A percentile compares a stretch with the other conserved stretches of the same genome.
Conservation (phyloP, 129 eudicot species). For the Kitagawia praeruptora region DNA sequence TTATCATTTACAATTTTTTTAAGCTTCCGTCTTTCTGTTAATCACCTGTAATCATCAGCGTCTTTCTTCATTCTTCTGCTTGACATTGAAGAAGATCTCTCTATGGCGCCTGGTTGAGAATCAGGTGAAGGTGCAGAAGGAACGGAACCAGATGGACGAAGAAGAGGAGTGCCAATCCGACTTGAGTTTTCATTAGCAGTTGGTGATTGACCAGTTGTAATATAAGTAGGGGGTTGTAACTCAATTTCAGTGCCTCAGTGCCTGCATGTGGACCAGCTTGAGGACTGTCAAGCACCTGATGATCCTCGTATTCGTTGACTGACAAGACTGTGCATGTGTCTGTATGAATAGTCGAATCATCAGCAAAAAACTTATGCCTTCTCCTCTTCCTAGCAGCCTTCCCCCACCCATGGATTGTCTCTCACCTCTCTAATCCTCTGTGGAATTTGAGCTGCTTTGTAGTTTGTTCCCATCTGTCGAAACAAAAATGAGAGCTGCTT, state of each 20-base stretch:
- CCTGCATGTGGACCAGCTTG: slow-evolving; percentile 25
- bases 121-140: slow-evolving; percentile 36
- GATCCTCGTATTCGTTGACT: slow-evolving; percentile 60
- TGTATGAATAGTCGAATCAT: slow-evolving; percentile 74
- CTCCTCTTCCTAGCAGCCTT: slow-evolving; percentile 76
- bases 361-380: slow-evolving; percentile 50
- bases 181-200: slow-evolving; percentile 56
- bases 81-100: slow-evolving; percentile 61
- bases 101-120: slow-evolving; percentile 26
- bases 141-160: slow-evolving; percentile 58
- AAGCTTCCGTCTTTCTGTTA: neutral
- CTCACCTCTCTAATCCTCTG: slow-evolving; percentile 80
- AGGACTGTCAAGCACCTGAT: slow-evolving; percentile 53
- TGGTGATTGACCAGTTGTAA: slow-evolving; percentile 19
- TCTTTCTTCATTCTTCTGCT: slow-evolving; percentile 20
- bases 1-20: slow-evolving; percentile 2
- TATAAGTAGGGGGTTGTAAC: slow-evolving; percentile 34
- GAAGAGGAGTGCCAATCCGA: slow-evolving; percentile 77
- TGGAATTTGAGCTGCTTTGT: slow-evolving; percentile 96
- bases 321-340: slow-evolving; percentile 83
- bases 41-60: neutral
- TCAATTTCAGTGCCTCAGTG: slow-evolving; percentile 60
- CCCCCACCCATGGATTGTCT: slow-evolving; percentile 91
- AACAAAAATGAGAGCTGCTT: no score
- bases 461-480: slow-evolving; percentile 91